Base-by-base conservation (phyloP, 495 filamentous ascomycete species). In the Talaromyces liani region DNA sequence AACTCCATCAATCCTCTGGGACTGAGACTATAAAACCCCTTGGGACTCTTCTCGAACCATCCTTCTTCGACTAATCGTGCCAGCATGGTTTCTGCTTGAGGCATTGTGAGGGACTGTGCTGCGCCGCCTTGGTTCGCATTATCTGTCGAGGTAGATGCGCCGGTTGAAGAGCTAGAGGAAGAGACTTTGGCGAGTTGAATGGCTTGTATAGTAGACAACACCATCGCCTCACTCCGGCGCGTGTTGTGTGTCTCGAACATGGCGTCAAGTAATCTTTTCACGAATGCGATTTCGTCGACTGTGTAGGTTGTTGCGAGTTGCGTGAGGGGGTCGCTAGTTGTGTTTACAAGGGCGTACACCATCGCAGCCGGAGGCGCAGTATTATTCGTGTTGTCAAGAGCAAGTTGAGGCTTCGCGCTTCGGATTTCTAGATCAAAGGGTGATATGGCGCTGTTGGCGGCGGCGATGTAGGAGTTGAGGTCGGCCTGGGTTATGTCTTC, bases 181-280 rank as follows among this genome's bases (percentile, higher is more conserved):
- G 68, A 65, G n/a, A 70, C 69, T 65, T 74, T 71, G 2, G 72
- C 69, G 29, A 76, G 54, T 62, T 77, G 70, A 9, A 91, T 73
- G 4, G 94, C 93, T 70, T 96, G 85, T 67, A 91, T 91, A 29
- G 83, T 80, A 31, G 81, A 86, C 1, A 97, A 77, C 0, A 88
- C 91, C 85, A 96, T 88, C 56, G 91, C 82, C 74, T 98, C 93
- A 63, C 84, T 84, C 1, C 85, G 76, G 24, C 74, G 76, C 0
- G 87, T 91, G 67, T 98, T 97, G 71, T 92, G 84, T 4, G 81
- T 87, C 55, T 92, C 90, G 70, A 97, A 98, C 87, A 98, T 97
- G 65, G 83, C 86, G 73, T 98, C 93, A 0, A 98, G 85, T 16
- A 98, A 71, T 1, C 94, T 79, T 76, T 95, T 92, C 62, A 98